These are phyloP conservation scores for Beauveria pseudobassiana DNA, from an alignment of 2,329 filamentous ascomycete species.

Conservation along the genomic window DNA sequence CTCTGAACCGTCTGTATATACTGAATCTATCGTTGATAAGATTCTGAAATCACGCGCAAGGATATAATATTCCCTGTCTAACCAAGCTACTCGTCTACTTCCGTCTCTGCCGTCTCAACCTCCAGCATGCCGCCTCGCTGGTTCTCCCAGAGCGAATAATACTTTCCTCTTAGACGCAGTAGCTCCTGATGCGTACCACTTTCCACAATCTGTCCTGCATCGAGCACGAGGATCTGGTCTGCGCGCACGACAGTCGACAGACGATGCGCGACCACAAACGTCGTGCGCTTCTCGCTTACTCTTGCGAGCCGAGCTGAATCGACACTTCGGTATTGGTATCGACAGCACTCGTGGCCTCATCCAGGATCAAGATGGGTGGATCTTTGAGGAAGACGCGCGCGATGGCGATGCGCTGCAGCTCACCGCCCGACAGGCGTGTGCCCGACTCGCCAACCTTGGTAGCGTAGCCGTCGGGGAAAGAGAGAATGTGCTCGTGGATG, in stretches of 20 bases:
- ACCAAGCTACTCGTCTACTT: neutral
- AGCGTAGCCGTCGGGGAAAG: conserved; percentile 44
- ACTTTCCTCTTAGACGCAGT: conserved; percentile 36
- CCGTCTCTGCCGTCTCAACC: neutral
- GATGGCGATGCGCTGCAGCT: conserved; percentile 53
- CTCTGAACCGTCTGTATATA: too few species aligned
- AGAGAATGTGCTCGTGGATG: conserved; percentile 47
- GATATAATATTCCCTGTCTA: neutral
- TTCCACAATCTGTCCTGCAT: conserved; percentile 43
- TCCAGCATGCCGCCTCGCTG: conserved; percentile 21
- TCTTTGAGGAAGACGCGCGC: conserved; percentile 61
- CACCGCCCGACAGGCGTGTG: conserved; percentile 49
- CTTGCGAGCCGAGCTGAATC: conserved; percentile 46
- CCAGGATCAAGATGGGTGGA: conserved; percentile 61
- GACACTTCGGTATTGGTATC: conserved; percentile 53
- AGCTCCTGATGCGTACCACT: conserved; percentile 42
- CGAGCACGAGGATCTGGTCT: conserved; percentile 47
- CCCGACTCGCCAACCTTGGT: conserved; percentile 48
- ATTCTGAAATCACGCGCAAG: too few species aligned
- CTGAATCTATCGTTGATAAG: too few species aligned
- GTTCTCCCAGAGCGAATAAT: conserved; percentile 46
- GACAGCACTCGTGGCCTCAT: conserved; percentile 65
- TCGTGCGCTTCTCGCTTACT: conserved; percentile 41
- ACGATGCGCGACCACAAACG: conserved; percentile 47
- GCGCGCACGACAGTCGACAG: conserved; percentile 50